Evolutionary conservation across 768 basidiomycete genomes (phyloP).

Genomic region (Leccinellum albellum): DNA sequence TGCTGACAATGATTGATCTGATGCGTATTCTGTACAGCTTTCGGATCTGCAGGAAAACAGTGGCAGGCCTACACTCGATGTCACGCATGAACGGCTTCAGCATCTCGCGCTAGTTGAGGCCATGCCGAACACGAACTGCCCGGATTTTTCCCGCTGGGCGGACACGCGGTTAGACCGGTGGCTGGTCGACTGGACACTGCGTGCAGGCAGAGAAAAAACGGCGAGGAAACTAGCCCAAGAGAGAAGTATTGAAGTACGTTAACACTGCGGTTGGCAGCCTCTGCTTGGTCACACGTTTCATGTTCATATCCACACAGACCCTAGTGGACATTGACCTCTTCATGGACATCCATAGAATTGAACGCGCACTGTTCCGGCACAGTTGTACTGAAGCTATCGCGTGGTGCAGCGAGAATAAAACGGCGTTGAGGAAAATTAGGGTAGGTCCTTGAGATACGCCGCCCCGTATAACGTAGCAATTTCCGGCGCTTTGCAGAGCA

Average conservation of each 20-base stretch:
- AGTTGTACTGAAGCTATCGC: constrained; percentile 86
- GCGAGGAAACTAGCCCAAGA: constrained; percentile 75
- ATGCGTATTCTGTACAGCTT: constrained; percentile 35
- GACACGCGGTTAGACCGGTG: constrained; percentile 80
- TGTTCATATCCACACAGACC: constrained; percentile 42
- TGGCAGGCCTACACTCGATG: constrained; percentile 58
- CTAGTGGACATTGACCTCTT: constrained; percentile 92
- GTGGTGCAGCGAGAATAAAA: constrained; percentile 97
- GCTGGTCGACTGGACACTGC: constrained; percentile 89
- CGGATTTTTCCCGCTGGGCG: constrained; percentile 72
- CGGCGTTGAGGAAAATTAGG: constrained; percentile 87
- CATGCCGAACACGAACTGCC: constrained; percentile 45
- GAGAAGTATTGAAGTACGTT: constrained; percentile 71
- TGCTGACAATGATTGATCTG: constrained; percentile 12
- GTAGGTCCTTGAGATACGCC: constrained; percentile 35
- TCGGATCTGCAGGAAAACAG: constrained; percentile 45
- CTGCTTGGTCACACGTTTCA: constrained; percentile 17
- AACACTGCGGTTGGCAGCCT: constrained; percentile 14
- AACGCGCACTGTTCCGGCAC: constrained; percentile 67
- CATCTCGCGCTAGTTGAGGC: constrained; percentile 66
- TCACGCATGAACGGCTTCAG: constrained; percentile 70
- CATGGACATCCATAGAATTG: constrained; percentile 83
- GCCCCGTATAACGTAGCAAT: constrained; percentile 10
- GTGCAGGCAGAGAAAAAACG: constrained; percentile 72
- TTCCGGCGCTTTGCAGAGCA: constrained; percentile 54